Conservation (phyloP, 805 yeast genomes). For the Torulaspora quercuum region DNA sequence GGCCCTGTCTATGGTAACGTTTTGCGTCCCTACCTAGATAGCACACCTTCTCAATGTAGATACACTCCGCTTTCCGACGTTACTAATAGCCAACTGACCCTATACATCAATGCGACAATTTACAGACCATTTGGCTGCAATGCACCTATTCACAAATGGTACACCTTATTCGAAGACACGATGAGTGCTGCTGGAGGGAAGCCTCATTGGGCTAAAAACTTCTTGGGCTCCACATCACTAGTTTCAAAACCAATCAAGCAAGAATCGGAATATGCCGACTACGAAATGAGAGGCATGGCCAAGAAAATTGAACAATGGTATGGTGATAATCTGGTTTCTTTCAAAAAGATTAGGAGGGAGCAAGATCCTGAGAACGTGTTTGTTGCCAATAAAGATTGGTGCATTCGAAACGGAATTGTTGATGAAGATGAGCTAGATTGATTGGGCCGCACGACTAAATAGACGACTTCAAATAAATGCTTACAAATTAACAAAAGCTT, state of each 20-base stretch:
- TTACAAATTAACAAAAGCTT: too few species aligned
- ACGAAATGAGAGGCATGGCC: slow-evolving; percentile 78
- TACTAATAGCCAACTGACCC: slow-evolving; percentile 71
- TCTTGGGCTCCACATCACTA: slow-evolving; percentile 54
- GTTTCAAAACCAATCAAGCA: slow-evolving; percentile 32
- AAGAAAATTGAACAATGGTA: slow-evolving; percentile 71
- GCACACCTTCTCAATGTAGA: slow-evolving; percentile 59
- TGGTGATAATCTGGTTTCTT: slow-evolving; percentile 62
- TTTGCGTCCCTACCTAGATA: slow-evolving; percentile 76
- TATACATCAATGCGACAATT: slow-evolving; percentile 91
- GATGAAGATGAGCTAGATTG: slow-evolving; percentile 23
- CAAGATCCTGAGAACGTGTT: slow-evolving; percentile 83
- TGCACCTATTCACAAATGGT: slow-evolving; percentile 79
- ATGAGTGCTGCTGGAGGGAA: slow-evolving; percentile 78
- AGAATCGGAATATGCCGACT: slow-evolving; percentile 47
- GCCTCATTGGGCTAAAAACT: slow-evolving; percentile 99
- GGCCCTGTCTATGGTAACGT: slow-evolving; percentile 87
- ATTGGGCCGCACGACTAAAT: slow-evolving; percentile 1
- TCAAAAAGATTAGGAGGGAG: slow-evolving; percentile 58
- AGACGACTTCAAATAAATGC: too few species aligned
- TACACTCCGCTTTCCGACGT: slow-evolving; percentile 47
- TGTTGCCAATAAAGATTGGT: slow-evolving; percentile 76
- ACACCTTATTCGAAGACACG: slow-evolving; percentile 72
- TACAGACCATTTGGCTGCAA: slow-evolving; percentile 85
- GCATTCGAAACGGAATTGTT: slow-evolving; percentile 70